Conservation (phyloP, 805 yeast genomes). For the Lipomyces sp. region DNA sequence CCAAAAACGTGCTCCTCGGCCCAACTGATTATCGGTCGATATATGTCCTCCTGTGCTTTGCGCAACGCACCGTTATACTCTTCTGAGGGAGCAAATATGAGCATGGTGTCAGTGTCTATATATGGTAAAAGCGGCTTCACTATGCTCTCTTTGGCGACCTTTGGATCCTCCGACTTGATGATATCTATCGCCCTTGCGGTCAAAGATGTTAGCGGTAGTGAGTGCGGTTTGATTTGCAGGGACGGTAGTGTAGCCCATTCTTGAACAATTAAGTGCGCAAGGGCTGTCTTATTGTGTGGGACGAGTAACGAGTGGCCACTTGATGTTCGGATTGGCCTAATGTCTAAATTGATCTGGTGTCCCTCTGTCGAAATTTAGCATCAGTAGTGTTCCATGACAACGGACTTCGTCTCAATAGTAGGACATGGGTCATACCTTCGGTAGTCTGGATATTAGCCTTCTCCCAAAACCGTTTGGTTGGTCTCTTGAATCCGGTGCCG, state of each 20-base stretch:
- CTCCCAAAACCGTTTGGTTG: constrained; percentile 75
- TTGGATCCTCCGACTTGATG: constrained; percentile 46
- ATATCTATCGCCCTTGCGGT: constrained; percentile 87
- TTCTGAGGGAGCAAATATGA: constrained; percentile 76
- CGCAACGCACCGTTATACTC: constrained; percentile 88
- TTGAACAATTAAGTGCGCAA: constrained; percentile 77
- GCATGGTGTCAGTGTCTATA: constrained; percentile 90
- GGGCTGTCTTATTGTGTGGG: constrained; percentile 59
- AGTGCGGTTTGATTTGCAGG: constrained; percentile 67
- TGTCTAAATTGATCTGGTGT: constrained; percentile 54
- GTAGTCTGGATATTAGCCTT: constrained; percentile 55
- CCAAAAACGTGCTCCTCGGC: constrained; percentile 65
- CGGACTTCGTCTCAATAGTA: neutral
- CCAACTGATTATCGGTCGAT: constrained; percentile 71
- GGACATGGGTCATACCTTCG: constrained; percentile 22
- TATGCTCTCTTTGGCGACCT: constrained; percentile 58
- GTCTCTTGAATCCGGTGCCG: constrained; percentile 9
- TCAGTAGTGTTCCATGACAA: neutral
- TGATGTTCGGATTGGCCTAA: constrained; percentile 82
- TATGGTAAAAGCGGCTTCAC: constrained; percentile 71
- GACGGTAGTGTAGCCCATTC: constrained; percentile 84
- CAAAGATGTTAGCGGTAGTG: constrained; percentile 85
- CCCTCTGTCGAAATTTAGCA: constrained; percentile 19
- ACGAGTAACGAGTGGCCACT: constrained; percentile 70
- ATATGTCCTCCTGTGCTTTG: constrained; percentile 74